Evolutionary conservation across 1,284 basidiomycete genomes (phyloP).

Genomic region (Pseudozyma thailandica): DNA sequence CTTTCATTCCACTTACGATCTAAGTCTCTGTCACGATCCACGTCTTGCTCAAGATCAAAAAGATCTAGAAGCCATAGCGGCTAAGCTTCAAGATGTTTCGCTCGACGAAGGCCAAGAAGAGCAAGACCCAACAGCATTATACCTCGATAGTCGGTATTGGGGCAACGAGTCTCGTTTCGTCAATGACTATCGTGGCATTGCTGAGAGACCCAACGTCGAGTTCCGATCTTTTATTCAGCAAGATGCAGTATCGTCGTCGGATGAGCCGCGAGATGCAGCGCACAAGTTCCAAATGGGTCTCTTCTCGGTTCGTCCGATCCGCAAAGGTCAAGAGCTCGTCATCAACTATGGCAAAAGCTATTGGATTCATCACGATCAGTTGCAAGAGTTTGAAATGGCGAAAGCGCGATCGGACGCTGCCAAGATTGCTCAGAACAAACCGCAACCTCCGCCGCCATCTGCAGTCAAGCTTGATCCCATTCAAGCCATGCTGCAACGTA

Average conservation of each 20-base stretch:
- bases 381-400: background rate
- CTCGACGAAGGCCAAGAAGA: slow-evolving; percentile 1
- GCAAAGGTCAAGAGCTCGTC: slow-evolving; percentile 84
- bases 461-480: slow-evolving; percentile 14
- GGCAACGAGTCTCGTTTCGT: slow-evolving; percentile 78
- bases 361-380: slow-evolving; percentile 72
- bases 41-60: slow-evolving; percentile 3
- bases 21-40: slow-evolving; percentile 67
- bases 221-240: slow-evolving; percentile 50
- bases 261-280: background rate
- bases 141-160: slow-evolving; percentile 59
- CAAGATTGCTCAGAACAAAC: background rate
- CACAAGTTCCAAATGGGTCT: slow-evolving; percentile 42
- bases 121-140: slow-evolving; percentile 25
- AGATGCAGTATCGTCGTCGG: background rate
- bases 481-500: slow-evolving; percentile 40
- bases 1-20: slow-evolving; percentile 80
- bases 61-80: background rate
- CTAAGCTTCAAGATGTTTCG: background rate
- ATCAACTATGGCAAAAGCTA: slow-evolving; percentile 94
- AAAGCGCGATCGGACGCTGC: background rate
- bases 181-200: slow-evolving; percentile 62
- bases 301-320: slow-evolving; percentile 72
- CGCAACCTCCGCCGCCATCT: background rate
- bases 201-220: slow-evolving; percentile 46